Evolutionary conservation across 169 alveolate genomes (phyloP).

Genomic region (Plasmodium chabaudi): DNA sequence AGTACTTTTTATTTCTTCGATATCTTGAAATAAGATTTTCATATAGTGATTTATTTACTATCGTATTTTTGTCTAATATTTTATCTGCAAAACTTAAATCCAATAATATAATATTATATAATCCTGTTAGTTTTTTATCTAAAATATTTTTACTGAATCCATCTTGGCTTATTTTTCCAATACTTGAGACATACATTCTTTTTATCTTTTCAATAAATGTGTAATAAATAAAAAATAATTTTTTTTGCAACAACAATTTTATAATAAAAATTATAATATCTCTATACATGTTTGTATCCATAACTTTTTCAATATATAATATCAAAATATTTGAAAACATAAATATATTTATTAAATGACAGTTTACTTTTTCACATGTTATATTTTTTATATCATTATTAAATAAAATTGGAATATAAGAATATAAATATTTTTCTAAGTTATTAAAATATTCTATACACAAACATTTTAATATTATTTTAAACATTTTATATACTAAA

Average conservation of each 20-base stretch:
- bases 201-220: conserved; percentile 8
- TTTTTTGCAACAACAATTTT: conserved; percentile 38
- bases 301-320: conserved; percentile 55
- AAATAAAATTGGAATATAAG: conserved; percentile 28
- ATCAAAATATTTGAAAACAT: conserved; percentile 56
- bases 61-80: conserved; percentile 49
- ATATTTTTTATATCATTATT: conserved; percentile 52
- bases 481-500: conserved; percentile 52
- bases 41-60: conserved; percentile 52
- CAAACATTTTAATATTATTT: conserved; percentile 43
- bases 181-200: background rate
- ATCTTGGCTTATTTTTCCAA: background rate
- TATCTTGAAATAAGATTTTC: conserved; percentile 56
- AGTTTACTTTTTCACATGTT: conserved; percentile 53
- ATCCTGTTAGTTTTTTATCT: conserved; percentile 58
- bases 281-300: conserved; percentile 38
- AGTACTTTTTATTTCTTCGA: conserved; percentile 25
- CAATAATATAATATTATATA: conserved; percentile 49
- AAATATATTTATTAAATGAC: conserved; percentile 70
- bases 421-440: conserved; percentile 39
- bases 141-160: conserved; percentile 28
- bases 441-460: conserved; percentile 54
- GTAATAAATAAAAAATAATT: conserved; percentile 25
- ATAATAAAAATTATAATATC: conserved; percentile 36
- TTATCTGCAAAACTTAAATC: conserved; percentile 64